Conservation (phyloP, 2,329 filamentous ascomycete species). For the Fusarium sp. region DNA sequence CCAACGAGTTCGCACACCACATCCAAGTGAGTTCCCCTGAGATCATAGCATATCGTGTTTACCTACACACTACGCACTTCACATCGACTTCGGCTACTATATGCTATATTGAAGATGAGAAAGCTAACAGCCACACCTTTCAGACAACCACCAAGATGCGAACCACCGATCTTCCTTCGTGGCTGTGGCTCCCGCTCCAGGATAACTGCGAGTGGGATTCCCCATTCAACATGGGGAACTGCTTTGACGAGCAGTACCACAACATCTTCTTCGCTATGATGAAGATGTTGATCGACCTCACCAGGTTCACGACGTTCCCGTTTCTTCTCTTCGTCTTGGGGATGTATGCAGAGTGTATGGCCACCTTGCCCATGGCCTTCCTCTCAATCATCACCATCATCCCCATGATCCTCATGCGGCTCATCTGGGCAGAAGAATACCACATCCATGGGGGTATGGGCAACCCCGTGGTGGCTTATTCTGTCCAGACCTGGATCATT, state of each 20-base stretch:
- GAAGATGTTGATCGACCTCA: conserved; percentile 1
- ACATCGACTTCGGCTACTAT: neutral
- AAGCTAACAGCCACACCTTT: neutral
- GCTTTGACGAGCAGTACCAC: conserved; percentile 24
- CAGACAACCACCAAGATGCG: conserved; percentile 4
- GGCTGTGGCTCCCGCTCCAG: conserved; percentile 18
- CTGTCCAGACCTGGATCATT: conserved; percentile 7
- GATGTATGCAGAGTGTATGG: neutral
- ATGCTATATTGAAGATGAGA: neutral
- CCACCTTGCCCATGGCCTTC: neutral
- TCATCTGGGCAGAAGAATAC: conserved; percentile 4
- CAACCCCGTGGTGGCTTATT: conserved; percentile 1
- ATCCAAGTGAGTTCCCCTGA: conserved; percentile 9
- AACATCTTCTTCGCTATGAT: conserved; percentile 18
- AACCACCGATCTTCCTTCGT: conserved; percentile 1
- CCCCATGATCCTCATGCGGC: neutral
- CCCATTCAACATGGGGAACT: conserved; percentile 8
- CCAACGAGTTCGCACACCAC: neutral
- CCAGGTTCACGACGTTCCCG: conserved; percentile 3
- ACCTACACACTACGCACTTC: neutral
- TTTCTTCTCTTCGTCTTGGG: conserved; percentile 1
- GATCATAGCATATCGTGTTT: neutral
- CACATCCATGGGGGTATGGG: neutral
- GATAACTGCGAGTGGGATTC: conserved; percentile 22
- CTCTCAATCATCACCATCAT: neutral